Base-by-base conservation (phyloP, 257 asterid genomes). In the Penstemon newberryi region DNA sequence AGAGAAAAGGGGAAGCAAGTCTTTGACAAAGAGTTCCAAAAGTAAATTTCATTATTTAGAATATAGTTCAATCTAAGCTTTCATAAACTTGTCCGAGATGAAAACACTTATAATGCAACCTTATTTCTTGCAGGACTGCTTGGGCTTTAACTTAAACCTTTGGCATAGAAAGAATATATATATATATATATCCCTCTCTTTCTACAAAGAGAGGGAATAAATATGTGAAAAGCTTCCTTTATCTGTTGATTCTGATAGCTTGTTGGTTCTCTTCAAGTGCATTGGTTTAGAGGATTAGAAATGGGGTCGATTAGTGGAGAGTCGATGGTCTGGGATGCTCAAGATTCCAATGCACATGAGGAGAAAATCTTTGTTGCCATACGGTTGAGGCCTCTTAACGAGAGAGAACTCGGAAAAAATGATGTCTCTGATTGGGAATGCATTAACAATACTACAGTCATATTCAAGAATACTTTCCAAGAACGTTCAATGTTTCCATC, bases 361-460 rank as follows among this genome's bases (percentile, higher is more conserved):
- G 97, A 93, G 92, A 93, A 83, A 77, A 93, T 93, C 40, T 82
- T 84, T 7, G 97, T 93, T 41, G 89, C 99, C 0, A 83, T 93
- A 3, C 80, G 99, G 73, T 65, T 88, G 71, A 84, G 99, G 85
- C 97, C 99, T 67, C 65, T 93, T 58, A 93, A 80, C 41, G 95
- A 90, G 11, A 84, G 64, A 75, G 99, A 93, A 68, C 52, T 84
- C 6, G 8, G 71, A 2, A 74, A n/a, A 18, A 77, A 88, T n/a
- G 97, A 90, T 67, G 72, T 66, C 13, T 74, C 84, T 0, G 92
- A 84, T 50, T 90, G 97, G 97, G 99, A 93, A 60, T 90, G 97
- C 84, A 88, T 88, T 83, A 82, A 86, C 76, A 79, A 76, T 78
- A 85, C 86, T 60, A 93, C 97, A 42, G 50, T 90, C 79, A 38